Conservation (phyloP, 2,329 filamentous ascomycete genomes). For the Sclerotinia borealis region DNA sequence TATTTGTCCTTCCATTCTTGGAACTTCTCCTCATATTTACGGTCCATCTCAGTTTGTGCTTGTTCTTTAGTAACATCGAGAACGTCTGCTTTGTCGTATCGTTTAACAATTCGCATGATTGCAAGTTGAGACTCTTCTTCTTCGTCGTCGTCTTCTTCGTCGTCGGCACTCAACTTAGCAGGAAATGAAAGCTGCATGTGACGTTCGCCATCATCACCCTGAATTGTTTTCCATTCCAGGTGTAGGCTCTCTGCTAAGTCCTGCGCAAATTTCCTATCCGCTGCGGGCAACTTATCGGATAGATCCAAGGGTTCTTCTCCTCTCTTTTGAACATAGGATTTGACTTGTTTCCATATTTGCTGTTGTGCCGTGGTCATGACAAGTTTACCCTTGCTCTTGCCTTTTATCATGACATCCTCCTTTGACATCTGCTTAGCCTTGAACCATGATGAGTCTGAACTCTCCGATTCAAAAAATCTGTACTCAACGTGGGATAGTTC, state of each 20-base stretch:
- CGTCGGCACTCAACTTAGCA: constrained; percentile 41
- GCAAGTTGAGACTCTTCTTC: constrained; percentile 81
- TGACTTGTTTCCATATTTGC: constrained; percentile 74
- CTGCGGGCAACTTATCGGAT: constrained; percentile 65
- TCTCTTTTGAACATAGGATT: constrained; percentile 72
- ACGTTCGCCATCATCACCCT: constrained; percentile 58
- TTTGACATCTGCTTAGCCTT: constrained; percentile 75
- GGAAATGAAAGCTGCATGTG: constrained; percentile 58
- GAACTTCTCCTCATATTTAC: constrained; percentile 87
- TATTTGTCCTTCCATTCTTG: constrained; percentile 90
- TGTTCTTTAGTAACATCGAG: constrained; percentile 75
- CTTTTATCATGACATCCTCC: constrained; percentile 57
- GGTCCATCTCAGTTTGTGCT: constrained; percentile 69
- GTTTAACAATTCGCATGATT: constrained; percentile 76
- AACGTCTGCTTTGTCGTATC: constrained; percentile 85
- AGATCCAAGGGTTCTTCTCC: constrained; percentile 64
- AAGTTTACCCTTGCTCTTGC: constrained; percentile 58
- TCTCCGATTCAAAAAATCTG: constrained; percentile 87
- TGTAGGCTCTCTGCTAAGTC: constrained; percentile 68
- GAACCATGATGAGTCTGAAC: constrained; percentile 85
- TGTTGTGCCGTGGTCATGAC: constrained; percentile 76
- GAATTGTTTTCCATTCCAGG: constrained; percentile 57
- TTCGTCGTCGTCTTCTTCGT: constrained; percentile 57
- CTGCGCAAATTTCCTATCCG: constrained; percentile 89
- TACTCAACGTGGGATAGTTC: constrained; percentile 85